These are phyloP conservation scores for Saccharum spontaneum DNA, from an alignment of 176 grass and related monocot species.

Conservation along the genomic window DNA sequence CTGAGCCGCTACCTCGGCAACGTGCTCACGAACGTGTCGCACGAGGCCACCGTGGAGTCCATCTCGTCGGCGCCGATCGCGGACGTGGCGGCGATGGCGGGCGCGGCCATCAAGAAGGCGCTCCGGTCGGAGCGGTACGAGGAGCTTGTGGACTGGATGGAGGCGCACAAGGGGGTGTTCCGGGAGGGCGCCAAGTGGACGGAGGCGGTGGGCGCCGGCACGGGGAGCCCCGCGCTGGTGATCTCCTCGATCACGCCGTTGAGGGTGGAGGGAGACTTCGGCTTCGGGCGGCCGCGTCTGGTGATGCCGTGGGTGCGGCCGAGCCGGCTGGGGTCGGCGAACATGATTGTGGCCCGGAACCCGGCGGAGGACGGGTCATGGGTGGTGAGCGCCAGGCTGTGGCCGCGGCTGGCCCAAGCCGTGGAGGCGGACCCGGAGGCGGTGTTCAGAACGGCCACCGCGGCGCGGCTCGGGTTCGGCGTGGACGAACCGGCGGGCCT, in stretches of 20 bases:
- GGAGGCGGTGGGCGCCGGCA: slow-evolving; percentile 56
- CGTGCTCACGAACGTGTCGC: slow-evolving; percentile 55
- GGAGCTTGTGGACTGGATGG: slow-evolving; percentile 84
- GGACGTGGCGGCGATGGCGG: slow-evolving; percentile 34
- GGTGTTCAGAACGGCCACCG: slow-evolving; percentile 48
- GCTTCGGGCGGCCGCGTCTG: slow-evolving; percentile 46
- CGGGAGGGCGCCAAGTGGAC: slow-evolving; percentile 49
- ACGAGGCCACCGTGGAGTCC: slow-evolving; percentile 33
- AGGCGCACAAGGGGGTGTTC: slow-evolving; percentile 43
- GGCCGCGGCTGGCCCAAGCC: slow-evolving; percentile 51
- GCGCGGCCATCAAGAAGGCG: slow-evolving; percentile 40
- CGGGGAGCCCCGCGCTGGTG: slow-evolving; percentile 50
- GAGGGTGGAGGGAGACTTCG: slow-evolving; percentile 48
- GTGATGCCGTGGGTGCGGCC: slow-evolving; percentile 56
- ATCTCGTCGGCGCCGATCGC: slow-evolving; percentile 13
- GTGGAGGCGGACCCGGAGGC: slow-evolving; percentile 47
- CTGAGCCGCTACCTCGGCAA: slow-evolving; percentile 58
- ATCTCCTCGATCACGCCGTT: slow-evolving; percentile 56
- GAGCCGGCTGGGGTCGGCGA: slow-evolving; percentile 45
- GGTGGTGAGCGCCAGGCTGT: slow-evolving; percentile 50
- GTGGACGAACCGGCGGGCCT: no score
- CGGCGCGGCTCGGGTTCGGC: slow-evolving; percentile 39
- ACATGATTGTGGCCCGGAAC: slow-evolving; percentile 37
- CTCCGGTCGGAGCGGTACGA: slow-evolving; percentile 51
- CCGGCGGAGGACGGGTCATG: slow-evolving; percentile 54